Percentiles rank a stretch among this genome's conserved stretches.
phyloP scores from a whole-genome alignment of 805 yeast genomes.

The Yarrowia keelungensis region DNA sequence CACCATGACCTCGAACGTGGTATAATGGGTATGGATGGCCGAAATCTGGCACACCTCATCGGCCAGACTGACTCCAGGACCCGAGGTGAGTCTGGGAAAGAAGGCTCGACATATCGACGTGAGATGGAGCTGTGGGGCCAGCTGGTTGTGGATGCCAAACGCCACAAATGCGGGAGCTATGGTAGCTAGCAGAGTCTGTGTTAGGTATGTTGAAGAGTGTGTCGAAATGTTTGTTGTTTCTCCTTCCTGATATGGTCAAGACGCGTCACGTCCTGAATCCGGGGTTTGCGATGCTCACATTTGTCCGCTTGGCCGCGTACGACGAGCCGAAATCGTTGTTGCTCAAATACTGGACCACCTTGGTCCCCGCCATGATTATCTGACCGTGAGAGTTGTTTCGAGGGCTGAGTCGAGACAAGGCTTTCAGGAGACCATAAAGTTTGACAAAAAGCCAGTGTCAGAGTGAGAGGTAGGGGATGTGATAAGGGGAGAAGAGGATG shows the following conservation, averaged over 20 bases:
- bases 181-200: constrained; percentile 25
- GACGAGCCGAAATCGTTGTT: constrained; percentile 11
- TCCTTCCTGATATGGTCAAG: constrained; percentile 7
- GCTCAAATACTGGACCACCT: constrained; percentile 37
- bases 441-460: neutral
- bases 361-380: constrained; percentile 41
- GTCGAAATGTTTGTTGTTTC: neutral
- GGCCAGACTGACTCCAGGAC: constrained; percentile 19
- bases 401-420: constrained; percentile 33
- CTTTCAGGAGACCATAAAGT: constrained; percentile 40
- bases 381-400: constrained; percentile 38
- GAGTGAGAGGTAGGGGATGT: no score
- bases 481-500: no score
- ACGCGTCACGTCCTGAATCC: constrained; percentile 1
- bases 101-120: constrained; percentile 33
- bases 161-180: constrained; percentile 23
- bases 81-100: constrained; percentile 7
- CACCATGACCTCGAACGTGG: constrained; percentile 11
- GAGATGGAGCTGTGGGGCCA: constrained; percentile 30
- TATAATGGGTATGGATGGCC: constrained; percentile 29
- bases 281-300: constrained; percentile 5
- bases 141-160: constrained; percentile 27
- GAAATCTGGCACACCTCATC: constrained; percentile 36
- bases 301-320: constrained; percentile 23
- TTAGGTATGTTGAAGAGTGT: neutral